These are phyloP conservation scores for Cryptococcus sp. DNA, from an alignment of 1,284 basidiomycete species.

Conservation along the genomic window DNA sequence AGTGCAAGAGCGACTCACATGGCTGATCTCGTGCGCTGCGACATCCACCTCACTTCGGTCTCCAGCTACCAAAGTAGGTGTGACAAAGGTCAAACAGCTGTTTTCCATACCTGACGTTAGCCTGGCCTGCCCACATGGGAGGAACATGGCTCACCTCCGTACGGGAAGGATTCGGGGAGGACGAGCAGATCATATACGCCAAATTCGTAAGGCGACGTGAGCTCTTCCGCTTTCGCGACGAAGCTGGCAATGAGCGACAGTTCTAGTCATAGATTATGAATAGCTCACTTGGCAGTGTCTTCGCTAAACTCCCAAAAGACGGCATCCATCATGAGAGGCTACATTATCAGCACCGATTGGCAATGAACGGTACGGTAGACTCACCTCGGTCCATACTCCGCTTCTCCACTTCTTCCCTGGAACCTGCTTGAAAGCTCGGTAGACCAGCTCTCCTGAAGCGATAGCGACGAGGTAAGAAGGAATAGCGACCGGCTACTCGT, in stretches of 20 bases:
- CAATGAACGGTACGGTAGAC: background rate
- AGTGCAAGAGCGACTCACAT: conserved; percentile 21
- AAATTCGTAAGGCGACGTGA: conserved; percentile 73
- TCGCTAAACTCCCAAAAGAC: conserved; percentile 84
- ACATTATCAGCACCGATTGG: conserved; percentile 1
- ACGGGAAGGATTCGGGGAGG: conserved; percentile 91
- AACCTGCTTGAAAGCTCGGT: conserved; percentile 58
- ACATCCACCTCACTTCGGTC: conserved; percentile 83
- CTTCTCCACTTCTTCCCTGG: conserved; percentile 66
- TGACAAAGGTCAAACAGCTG: conserved; percentile 77
- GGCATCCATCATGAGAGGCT: conserved; percentile 68
- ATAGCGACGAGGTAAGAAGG: conserved; percentile 84
- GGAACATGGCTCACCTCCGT: conserved; percentile 63
- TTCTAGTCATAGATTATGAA: background rate
- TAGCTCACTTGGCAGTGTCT: conserved; percentile 63
- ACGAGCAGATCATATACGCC: conserved; percentile 87
- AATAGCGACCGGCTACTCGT: conserved; percentile 66
- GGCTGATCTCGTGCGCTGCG: conserved; percentile 58
- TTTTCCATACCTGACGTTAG: conserved; percentile 38
- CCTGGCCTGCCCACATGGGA: background rate
- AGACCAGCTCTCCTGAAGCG: conserved; percentile 74
- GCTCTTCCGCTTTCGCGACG: conserved; percentile 65
- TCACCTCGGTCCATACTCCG: conserved; percentile 76
- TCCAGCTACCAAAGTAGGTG: conserved; percentile 75
- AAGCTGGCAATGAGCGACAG: conserved; percentile 52